Evolutionary conservation across 495 filamentous ascomycete species (phyloP), one percentile per base, ranked within the genome.

Genomic region (Neurospora hispaniola): DNA sequence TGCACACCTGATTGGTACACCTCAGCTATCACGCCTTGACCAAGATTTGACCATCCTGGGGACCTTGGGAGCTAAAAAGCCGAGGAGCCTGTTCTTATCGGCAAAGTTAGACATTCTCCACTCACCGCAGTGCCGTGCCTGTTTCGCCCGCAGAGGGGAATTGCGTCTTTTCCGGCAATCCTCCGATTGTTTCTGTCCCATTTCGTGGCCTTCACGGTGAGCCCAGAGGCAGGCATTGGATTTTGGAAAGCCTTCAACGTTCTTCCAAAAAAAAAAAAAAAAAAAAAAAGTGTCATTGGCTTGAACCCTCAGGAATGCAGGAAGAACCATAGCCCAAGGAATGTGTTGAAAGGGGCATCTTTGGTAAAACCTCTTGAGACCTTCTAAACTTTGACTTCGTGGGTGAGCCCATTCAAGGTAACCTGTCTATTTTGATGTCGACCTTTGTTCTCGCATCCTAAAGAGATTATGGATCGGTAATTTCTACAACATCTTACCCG

Each of bases 1-100:
- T 76, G 75, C 73, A 73, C 12, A 42, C 70, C 42, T 78, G 73
- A 80, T 79, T 80, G 79, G 79, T 70, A 69, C 75, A 72, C 9
- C 12, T 71, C 72, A 73, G 75, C 70, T 70, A 69, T n/a, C 73
- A 70, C 38, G 62, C 62, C 54, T 62, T 62, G 16, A 38, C 54
- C 9, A 66, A 66, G 54, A 27, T 38, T 35, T 66, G 27, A 35
- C 14, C 54, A 62, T 16, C 12, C 23, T 16, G 0, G 23, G 12
- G 12, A 16, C 5, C 20, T 62, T 62, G 54, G 54, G 54, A 62
- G 54, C 23, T 31, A 62, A 62, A 62, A 59, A 59, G 48, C 48
- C 48, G 48, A 59, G 11, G 48, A 62, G 54, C 54, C 11, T 59
- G 31, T 62, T 62, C 54, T 66, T 66, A 35, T 66, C 54, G 54